phyloP scores from a whole-genome alignment of 2,329 filamentous ascomycete genomes.

The Nothopassalora personata region DNA sequence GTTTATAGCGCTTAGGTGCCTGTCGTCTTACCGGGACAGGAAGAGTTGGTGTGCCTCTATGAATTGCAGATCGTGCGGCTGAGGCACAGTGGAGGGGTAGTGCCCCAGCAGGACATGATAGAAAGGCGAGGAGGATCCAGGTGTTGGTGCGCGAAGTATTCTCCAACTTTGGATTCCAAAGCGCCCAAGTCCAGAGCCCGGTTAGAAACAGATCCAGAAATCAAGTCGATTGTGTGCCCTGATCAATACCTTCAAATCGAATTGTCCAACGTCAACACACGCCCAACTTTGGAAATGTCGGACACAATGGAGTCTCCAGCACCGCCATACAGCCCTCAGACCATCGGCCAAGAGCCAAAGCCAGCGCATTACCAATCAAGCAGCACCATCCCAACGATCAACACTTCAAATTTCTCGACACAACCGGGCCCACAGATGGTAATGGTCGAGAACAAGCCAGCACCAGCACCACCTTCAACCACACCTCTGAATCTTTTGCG shows the following conservation, averaged over 20 bases:
- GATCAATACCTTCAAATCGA: background rate
- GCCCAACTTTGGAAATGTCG: background rate
- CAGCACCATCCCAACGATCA: constrained; percentile 3
- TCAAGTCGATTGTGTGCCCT: background rate
- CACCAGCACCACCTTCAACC: constrained; percentile 1
- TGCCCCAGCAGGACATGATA: background rate
- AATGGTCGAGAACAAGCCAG: constrained; percentile 7
- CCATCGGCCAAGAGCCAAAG: background rate
- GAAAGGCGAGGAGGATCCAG: background rate
- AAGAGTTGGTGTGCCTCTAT: background rate
- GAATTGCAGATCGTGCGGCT: background rate
- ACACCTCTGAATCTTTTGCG: constrained; percentile 6
- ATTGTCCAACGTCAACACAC: background rate
- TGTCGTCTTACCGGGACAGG: background rate
- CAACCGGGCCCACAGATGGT: constrained; percentile 7
- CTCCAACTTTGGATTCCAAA: background rate
- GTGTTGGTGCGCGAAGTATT: background rate
- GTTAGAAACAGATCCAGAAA: background rate
- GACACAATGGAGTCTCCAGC: background rate
- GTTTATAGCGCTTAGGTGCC: background rate
- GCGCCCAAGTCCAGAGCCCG: background rate
- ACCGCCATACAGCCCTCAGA: constrained; percentile 2
- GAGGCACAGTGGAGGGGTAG: background rate
- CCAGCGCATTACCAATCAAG: constrained; percentile 1
- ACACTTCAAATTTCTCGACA: background rate